Evolutionary conservation across 305 asterid species (phyloP).

Genomic region (Galium porrigens): DNA sequence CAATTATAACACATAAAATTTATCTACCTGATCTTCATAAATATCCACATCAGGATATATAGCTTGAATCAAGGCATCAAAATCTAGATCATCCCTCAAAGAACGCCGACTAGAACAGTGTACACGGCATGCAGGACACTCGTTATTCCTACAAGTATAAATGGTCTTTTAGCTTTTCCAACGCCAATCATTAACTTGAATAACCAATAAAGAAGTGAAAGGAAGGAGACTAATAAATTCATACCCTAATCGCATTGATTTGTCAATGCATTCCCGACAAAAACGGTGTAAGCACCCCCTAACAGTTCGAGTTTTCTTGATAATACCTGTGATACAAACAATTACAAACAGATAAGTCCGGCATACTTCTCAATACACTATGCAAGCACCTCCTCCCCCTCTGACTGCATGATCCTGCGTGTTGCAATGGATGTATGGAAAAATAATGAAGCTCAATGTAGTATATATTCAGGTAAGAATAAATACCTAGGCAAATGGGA

Average conservation of each 20-base stretch:
- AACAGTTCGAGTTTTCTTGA: conserved; percentile 30
- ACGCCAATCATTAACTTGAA: not conserved
- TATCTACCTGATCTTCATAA: conserved; percentile 31
- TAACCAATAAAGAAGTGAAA: not conserved
- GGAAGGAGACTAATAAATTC: not conserved
- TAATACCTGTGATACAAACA: conserved; percentile 24
- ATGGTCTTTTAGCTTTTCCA: conserved; percentile 3
- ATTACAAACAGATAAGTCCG: conserved; percentile 7
- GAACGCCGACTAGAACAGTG: conserved; percentile 35
- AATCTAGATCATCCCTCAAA: conserved; percentile 6
- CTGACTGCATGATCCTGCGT: no score
- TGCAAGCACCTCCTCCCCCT: no score
- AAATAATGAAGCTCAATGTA: no score
- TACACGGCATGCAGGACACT: conserved; percentile 36
- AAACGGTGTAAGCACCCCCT: conserved; percentile 37
- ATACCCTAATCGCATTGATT: conserved; percentile 38
- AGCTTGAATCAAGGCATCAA: conserved; percentile 26
- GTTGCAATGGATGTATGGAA: no score
- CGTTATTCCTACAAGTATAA: conserved; percentile 27
- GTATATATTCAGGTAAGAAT: not conserved
- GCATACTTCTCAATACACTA: no score
- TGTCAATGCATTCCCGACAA: conserved; percentile 37
- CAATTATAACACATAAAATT: conserved; percentile 1
- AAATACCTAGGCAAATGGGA: conserved; percentile 35
- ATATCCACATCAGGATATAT: conserved; percentile 25